These are phyloP conservation scores for Sistotremastrum suecicum DNA, from an alignment of 768 basidiomycete species.

Conservation along the genomic window DNA sequence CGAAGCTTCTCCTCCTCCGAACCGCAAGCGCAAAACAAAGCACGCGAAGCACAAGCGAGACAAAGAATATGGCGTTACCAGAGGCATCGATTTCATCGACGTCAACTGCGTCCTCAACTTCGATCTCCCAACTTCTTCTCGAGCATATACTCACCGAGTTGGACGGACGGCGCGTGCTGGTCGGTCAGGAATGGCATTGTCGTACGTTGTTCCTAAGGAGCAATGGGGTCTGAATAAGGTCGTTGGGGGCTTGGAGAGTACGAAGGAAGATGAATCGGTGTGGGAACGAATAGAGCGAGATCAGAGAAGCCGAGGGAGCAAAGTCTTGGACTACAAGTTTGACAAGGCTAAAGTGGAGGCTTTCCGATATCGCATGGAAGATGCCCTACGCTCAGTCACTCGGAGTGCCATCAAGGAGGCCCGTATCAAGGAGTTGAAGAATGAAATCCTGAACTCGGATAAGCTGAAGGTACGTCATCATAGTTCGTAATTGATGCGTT, in stretches of 20 bases:
- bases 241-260: constrained; percentile 52
- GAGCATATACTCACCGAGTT: constrained; percentile 88
- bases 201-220: constrained; percentile 62
- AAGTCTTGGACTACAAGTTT: constrained; percentile 81
- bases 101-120: constrained; percentile 98
- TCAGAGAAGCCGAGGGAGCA: constrained; percentile 42
- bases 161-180: constrained; percentile 96
- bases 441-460: constrained; percentile 88
- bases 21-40: constrained; percentile 35
- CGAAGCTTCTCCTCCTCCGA: constrained; percentile 24
- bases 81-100: constrained; percentile 93
- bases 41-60: constrained; percentile 30
- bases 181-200: constrained; percentile 80
- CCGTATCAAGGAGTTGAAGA: constrained; percentile 81
- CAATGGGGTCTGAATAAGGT: constrained; percentile 65
- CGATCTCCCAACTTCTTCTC: constrained; percentile 80
- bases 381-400: constrained; percentile 82
- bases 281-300: constrained; percentile 67
- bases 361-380: constrained; percentile 97
- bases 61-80: constrained; percentile 84
- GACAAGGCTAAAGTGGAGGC: constrained; percentile 95
- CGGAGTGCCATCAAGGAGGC: constrained; percentile 80
- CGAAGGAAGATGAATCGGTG: constrained; percentile 61
- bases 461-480: constrained; percentile 72
- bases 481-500: background rate